phyloP scores from a whole-genome alignment of 2,329 filamentous ascomycete species.

The Neophaeococcomyces mojaviensis region DNA sequence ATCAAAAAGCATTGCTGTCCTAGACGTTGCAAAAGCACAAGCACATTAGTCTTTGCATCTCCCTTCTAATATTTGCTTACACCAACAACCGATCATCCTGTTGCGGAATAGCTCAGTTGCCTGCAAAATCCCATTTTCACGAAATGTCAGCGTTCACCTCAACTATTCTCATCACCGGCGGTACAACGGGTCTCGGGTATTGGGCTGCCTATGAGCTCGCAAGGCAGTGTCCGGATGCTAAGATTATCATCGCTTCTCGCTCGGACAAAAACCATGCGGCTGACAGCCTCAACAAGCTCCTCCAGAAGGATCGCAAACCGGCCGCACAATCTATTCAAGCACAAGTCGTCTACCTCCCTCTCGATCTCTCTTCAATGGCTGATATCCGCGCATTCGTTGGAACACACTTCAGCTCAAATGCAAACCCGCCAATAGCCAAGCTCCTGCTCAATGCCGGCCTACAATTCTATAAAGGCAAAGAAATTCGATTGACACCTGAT shows the following conservation, averaged over 20 bases:
- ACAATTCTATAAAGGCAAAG: conserved; percentile 32
- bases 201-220: conserved; percentile 36
- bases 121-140: too few species aligned
- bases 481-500: conserved; percentile 31
- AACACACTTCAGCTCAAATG: conserved; percentile 28
- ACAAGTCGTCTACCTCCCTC: conserved; percentile 36
- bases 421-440: conserved; percentile 36
- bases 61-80: too few species aligned
- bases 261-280: conserved; percentile 37
- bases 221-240: conserved; percentile 32
- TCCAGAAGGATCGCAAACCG: conserved; percentile 14
- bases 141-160: conserved; percentile 15
- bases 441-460: conserved; percentile 45
- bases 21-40: too few species aligned
- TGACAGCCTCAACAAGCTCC: conserved; percentile 35
- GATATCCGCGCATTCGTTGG: conserved; percentile 38
- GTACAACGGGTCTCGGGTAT: conserved; percentile 40
- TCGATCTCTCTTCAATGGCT: conserved; percentile 37
- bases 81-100: too few species aligned
- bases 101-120: too few species aligned
- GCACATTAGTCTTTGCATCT: too few species aligned
- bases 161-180: conserved; percentile 39
- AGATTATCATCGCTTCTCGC: conserved; percentile 39
- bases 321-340: conserved; percentile 22
- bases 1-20: too few species aligned